These are phyloP conservation scores for Cryptomeria japonica DNA, from an alignment of 75 land plant genomes.

Conservation along the genomic window DNA sequence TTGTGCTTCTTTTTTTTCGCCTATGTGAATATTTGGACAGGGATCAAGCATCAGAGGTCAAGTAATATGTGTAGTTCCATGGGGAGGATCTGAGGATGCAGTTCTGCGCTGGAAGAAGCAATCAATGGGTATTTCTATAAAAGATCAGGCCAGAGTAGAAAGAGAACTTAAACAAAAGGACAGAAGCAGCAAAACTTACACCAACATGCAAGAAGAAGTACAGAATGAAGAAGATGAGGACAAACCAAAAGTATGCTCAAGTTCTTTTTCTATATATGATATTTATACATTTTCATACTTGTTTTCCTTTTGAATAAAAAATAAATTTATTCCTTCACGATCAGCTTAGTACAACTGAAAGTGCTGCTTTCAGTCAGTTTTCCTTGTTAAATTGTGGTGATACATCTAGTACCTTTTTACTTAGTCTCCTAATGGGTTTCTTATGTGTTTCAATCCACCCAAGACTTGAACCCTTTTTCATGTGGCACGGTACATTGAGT, in stretches of 20 bases:
- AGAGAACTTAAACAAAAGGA: too few species aligned
- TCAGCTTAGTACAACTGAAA: not conserved
- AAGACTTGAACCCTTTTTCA: too few species aligned
- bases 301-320: not conserved
- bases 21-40: not conserved
- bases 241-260: not conserved
- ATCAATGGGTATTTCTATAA: not conserved
- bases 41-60: not conserved
- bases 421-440: not conserved
- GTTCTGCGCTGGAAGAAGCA: not conserved
- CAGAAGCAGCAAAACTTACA: too few species aligned
- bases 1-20: not conserved
- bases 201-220: too few species aligned
- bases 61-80: not conserved
- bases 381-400: not conserved
- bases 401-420: not conserved
- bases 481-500: too few species aligned
- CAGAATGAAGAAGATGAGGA: not conserved
- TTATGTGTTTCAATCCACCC: not conserved
- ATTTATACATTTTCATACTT: not conserved
- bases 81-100: conserved; percentile 11
- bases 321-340: not conserved
- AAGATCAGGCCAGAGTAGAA: not conserved
- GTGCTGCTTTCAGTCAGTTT: not conserved
- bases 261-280: not conserved